phyloP scores from a whole-genome alignment of 495 filamentous ascomycete genomes.

The Glonium stellatum region DNA sequence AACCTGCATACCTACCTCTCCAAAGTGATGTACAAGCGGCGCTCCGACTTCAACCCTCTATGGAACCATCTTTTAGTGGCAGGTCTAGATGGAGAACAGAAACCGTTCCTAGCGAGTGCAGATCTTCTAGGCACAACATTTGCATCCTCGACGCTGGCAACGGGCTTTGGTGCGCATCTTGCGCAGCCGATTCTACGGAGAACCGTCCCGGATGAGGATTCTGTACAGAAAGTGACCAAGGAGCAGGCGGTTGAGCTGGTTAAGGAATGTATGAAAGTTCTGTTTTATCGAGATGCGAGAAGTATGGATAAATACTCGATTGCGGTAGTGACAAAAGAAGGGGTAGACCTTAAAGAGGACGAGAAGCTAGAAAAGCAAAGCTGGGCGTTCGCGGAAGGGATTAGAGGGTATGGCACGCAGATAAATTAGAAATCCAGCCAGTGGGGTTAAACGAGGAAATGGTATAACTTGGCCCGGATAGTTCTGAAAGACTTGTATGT shows the following conservation, averaged over 20 bases:
- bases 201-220: constrained; percentile 70
- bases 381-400: constrained; percentile 92
- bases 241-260: constrained; percentile 75
- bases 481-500: too few relatives aligned
- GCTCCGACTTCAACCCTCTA: constrained; percentile 90
- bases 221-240: constrained; percentile 59
- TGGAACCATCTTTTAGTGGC: constrained; percentile 94
- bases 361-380: constrained; percentile 77
- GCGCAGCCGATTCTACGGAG: constrained; percentile 85
- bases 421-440: constrained; percentile 27
- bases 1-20: constrained; percentile 93
- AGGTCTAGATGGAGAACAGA: constrained; percentile 68
- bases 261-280: constrained; percentile 92
- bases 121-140: constrained; percentile 93
- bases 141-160: constrained; percentile 76
- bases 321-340: constrained; percentile 76
- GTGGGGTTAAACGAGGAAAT: too few relatives aligned
- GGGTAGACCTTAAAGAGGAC: constrained; percentile 73
- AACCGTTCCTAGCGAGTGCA: constrained; percentile 82
- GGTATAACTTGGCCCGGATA: too few relatives aligned
- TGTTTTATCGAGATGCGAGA: constrained; percentile 94
- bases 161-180: constrained; percentile 87
- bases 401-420: constrained; percentile 71
- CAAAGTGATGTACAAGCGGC: constrained; percentile 90
- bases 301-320: constrained; percentile 87